Percentiles rank a stretch among this genome's conserved stretches.
These are phyloP conservation scores for Chlorella ohadii DNA, from an alignment of 139 green algal species.

Conservation along the genomic window DNA sequence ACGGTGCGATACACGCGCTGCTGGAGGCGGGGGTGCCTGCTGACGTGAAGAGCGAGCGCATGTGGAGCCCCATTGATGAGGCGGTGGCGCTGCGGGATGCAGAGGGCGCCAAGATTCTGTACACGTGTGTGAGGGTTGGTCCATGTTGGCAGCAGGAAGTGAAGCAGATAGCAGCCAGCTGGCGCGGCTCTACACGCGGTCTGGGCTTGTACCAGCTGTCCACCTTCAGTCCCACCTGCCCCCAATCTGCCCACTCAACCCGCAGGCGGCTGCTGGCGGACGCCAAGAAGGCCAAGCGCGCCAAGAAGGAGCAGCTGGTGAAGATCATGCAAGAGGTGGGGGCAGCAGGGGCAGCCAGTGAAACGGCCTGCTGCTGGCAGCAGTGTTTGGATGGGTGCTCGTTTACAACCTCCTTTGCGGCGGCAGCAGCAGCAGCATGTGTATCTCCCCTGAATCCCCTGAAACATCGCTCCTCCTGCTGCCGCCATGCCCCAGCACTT, in stretches of 20 bases:
- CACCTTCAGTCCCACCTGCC: too few species aligned
- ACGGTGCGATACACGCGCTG: slow-evolving; percentile 42
- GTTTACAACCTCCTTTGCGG: too few species aligned
- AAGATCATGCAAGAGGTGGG: slow-evolving; percentile 30
- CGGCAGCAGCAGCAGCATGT: too few species aligned
- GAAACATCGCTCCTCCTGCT: too few species aligned
- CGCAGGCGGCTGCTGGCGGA: slow-evolving; percentile 28
- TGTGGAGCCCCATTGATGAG: slow-evolving; percentile 78
- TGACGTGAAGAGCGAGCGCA: slow-evolving; percentile 41
- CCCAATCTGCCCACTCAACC: too few species aligned
- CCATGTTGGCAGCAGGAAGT: background rate
- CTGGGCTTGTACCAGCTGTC: background rate
- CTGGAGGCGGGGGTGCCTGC: slow-evolving; percentile 56
- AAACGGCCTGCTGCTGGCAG: too few species aligned
- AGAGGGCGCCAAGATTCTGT: slow-evolving; percentile 46
- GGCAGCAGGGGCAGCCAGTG: too few species aligned
- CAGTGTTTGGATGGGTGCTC: too few species aligned
- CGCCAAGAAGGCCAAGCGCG: slow-evolving; percentile 52
- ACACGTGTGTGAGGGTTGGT: background rate
- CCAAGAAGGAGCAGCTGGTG: slow-evolving; percentile 63
- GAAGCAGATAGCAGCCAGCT: background rate
- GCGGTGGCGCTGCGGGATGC: slow-evolving; percentile 57
- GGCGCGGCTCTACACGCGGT: too few species aligned
- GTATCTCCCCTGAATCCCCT: too few species aligned
- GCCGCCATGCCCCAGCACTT: slow-evolving; percentile 25